A percentile compares a stretch with the other conserved stretches of the same genome.
phyloP scores from a whole-genome alignment of 169 alveolate genomes.

The Cystoisospora suis region DNA sequence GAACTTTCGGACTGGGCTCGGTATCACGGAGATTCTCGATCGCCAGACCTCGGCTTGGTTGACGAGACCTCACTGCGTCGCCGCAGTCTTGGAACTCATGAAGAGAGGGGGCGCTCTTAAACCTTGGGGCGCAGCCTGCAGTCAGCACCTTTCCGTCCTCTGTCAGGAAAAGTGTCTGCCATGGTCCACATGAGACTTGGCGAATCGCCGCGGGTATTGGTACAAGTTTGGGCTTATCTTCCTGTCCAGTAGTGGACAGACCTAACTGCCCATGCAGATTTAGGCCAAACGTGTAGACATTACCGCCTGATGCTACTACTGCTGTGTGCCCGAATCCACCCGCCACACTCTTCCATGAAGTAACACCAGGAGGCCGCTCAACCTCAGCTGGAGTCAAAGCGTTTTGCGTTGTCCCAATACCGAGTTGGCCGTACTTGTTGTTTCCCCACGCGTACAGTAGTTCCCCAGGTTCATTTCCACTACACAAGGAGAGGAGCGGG shows the following conservation, averaged over 20 bases:
- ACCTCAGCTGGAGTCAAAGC: background rate
- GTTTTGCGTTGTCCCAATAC: background rate
- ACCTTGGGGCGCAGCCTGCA: conserved; percentile 8
- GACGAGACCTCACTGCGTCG: too few relatives aligned
- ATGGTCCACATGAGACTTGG: conserved; percentile 33
- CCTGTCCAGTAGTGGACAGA: background rate
- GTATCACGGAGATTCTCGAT: too few relatives aligned
- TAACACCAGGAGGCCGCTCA: background rate
- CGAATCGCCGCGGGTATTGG: background rate
- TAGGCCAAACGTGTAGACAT: background rate
- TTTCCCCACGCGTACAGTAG: conserved; percentile 6
- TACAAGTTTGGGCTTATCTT: background rate
- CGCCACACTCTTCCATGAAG: conserved; percentile 21
- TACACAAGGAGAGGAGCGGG: background rate
- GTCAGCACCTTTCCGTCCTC: background rate
- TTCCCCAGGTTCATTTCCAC: background rate
- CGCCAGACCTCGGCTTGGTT: too few relatives aligned
- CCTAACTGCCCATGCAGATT: conserved; percentile 25
- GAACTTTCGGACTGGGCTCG: too few relatives aligned
- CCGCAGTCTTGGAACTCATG: too few relatives aligned
- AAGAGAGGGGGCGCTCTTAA: background rate
- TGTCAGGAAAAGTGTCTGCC: conserved; percentile 20
- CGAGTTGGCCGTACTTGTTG: conserved; percentile 22
- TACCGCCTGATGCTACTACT: background rate
- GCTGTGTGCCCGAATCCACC: conserved; percentile 14